These are phyloP conservation scores for Lachnellula subtilissima DNA, from an alignment of 2,329 filamentous ascomycete genomes.

Conservation along the genomic window DNA sequence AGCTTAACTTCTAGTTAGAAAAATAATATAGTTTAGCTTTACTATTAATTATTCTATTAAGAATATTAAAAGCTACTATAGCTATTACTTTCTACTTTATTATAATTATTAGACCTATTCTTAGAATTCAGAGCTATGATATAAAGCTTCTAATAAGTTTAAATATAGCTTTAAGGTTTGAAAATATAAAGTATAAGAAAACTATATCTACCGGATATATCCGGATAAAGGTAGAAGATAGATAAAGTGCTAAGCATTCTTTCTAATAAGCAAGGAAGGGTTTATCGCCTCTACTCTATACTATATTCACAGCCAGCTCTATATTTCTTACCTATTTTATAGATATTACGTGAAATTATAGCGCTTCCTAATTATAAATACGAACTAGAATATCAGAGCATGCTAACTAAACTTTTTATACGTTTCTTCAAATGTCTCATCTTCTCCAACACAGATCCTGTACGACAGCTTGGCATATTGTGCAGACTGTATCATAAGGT, in stretches of 20 bases:
- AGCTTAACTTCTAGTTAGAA: background rate
- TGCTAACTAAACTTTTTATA: no score
- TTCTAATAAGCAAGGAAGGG: constrained; percentile 17
- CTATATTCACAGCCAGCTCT: constrained; percentile 9
- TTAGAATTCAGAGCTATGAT: background rate
- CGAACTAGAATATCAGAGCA: no score
- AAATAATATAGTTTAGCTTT: constrained; percentile 1
- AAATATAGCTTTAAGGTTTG: background rate
- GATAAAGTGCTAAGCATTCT: constrained; percentile 11
- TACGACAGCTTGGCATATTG: no score
- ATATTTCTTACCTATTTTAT: background rate
- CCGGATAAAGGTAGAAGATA: constrained; percentile 12
- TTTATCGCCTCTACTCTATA: constrained; percentile 5
- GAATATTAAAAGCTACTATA: background rate
- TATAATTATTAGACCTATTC: background rate
- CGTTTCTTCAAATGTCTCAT: no score
- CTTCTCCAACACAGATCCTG: no score
- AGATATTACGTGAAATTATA: background rate
- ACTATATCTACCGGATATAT: constrained; percentile 13
- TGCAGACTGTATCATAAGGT: no score
- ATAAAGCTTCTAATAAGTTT: constrained; percentile 1
- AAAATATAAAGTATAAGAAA: constrained; percentile 3
- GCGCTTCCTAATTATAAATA: no score
- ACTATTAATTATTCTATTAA: background rate
- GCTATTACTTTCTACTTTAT: constrained; percentile 1